Evolutionary conservation across 345 rosid species (phyloP).

Genomic region (Eucalyptus pauciflora): DNA sequence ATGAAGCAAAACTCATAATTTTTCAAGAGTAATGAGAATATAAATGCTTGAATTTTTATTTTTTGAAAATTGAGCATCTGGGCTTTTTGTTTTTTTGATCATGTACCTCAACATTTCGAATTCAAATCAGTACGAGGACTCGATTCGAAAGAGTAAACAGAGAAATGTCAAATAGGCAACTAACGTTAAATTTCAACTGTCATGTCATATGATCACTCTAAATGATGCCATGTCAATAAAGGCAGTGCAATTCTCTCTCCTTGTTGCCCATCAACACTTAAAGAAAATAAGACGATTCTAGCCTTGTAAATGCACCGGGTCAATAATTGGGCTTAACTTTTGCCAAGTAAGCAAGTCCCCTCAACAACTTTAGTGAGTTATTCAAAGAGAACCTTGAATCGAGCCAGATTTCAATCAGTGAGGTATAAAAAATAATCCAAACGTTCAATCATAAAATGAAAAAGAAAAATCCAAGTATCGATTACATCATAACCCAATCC

Average conservation of each 20-base stretch:
- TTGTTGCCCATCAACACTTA: neutral
- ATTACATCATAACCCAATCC: rapidly evolving
- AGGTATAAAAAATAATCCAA: neutral
- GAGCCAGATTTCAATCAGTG: neutral
- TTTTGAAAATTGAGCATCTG: neutral
- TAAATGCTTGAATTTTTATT: neutral
- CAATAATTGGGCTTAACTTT: neutral
- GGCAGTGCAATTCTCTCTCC: neutral
- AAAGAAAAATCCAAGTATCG: neutral
- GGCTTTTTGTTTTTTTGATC: neutral
- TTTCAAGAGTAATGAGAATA: rapidly evolving
- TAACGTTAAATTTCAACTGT: neutral
- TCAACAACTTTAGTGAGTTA: neutral
- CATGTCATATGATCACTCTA: neutral
- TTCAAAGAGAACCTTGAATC: neutral
- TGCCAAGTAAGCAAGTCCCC: neutral
- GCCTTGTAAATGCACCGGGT: rapidly evolving
- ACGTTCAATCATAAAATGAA: neutral
- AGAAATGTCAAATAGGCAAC: rapidly evolving
- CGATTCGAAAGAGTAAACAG: rapidly evolving
- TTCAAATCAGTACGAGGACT: rapidly evolving
- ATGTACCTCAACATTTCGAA: neutral
- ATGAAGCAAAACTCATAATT: no score
- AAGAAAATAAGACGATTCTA: neutral
- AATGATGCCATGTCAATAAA: neutral